Percentiles rank a stretch among this genome's conserved stretches.
These are phyloP conservation scores for Calonectria hongkongensis DNA, from an alignment of 2,329 filamentous ascomycete genomes.

Conservation along the genomic window DNA sequence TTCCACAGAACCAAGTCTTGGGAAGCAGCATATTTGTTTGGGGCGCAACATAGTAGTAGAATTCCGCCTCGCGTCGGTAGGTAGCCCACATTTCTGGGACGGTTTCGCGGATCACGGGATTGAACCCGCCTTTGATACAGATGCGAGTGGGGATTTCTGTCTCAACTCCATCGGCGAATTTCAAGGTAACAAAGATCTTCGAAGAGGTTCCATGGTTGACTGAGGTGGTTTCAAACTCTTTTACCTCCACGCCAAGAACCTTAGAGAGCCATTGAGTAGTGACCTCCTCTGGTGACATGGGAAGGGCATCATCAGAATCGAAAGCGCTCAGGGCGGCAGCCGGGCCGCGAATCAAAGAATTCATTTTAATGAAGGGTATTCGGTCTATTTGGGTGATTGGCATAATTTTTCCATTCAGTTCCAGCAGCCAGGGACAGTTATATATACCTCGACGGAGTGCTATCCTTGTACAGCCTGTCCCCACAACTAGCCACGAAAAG, in stretches of 20 bases:
- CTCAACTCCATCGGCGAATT: conserved; percentile 32
- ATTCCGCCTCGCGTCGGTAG: conserved; percentile 39
- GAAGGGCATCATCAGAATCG: conserved; percentile 35
- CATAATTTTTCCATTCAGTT: background rate
- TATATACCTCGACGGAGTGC: background rate
- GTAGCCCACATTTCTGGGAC: conserved; percentile 34
- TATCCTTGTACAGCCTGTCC: background rate
- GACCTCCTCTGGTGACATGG: conserved; percentile 32
- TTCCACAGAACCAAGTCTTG: conserved; percentile 36
- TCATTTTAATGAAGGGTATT: background rate
- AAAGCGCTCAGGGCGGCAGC: conserved; percentile 20
- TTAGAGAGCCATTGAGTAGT: conserved; percentile 33
- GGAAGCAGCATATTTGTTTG: conserved; percentile 35
- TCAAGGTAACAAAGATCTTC: conserved; percentile 34
- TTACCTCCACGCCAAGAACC: conserved; percentile 26
- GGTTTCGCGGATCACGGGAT: conserved; percentile 10
- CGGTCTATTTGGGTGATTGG: background rate
- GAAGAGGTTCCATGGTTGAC: conserved; percentile 32
- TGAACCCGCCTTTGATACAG: conserved; percentile 40
- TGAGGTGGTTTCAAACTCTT: conserved; percentile 15
- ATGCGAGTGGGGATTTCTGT: conserved; percentile 32
- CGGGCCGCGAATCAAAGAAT: conserved; percentile 27
- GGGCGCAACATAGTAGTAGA: conserved; percentile 33
- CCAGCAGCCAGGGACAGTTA: background rate
- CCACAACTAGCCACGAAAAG: background rate